These are phyloP conservation scores for Kodamaea neixiangensis DNA, from an alignment of 805 yeast genomes.

Conservation along the genomic window DNA sequence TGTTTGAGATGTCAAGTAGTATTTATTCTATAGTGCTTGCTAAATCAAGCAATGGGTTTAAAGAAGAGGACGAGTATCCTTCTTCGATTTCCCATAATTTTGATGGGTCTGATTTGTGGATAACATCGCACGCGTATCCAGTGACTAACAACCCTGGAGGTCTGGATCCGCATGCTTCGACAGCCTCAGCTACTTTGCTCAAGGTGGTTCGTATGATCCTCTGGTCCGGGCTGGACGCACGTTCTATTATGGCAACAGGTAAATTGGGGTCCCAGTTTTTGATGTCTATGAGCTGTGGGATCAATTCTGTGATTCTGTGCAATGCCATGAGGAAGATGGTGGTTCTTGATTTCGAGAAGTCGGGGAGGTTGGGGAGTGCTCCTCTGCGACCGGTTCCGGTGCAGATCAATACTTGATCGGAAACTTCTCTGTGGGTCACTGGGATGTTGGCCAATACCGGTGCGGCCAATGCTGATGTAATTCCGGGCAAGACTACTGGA, in stretches of 20 bases:
- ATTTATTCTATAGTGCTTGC: neutral
- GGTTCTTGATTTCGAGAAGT: slow-evolving; percentile 69
- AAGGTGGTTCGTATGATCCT: slow-evolving; percentile 76
- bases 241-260: slow-evolving; percentile 84
- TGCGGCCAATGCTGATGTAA: slow-evolving; percentile 87
- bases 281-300: slow-evolving; percentile 43
- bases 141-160: slow-evolving; percentile 91
- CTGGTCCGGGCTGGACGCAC: slow-evolving; percentile 94
- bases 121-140: slow-evolving; percentile 73
- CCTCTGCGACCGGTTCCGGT: slow-evolving; percentile 95
- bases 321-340: slow-evolving; percentile 88
- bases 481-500: slow-evolving; percentile 82
- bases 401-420: slow-evolving; percentile 90
- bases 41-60: neutral
- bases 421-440: slow-evolving; percentile 87
- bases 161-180: slow-evolving; percentile 75
- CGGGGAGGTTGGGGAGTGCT: slow-evolving; percentile 75
- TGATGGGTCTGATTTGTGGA: slow-evolving; percentile 23
- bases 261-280: slow-evolving; percentile 66
- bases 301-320: slow-evolving; percentile 66
- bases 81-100: slow-evolving; percentile 51
- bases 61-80: slow-evolving; percentile 27
- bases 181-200: slow-evolving; percentile 66
- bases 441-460: slow-evolving; percentile 82
- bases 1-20: no score